Conservation (phyloP, 352 stramenopile genomes). For the Phytophthora quininea region DNA sequence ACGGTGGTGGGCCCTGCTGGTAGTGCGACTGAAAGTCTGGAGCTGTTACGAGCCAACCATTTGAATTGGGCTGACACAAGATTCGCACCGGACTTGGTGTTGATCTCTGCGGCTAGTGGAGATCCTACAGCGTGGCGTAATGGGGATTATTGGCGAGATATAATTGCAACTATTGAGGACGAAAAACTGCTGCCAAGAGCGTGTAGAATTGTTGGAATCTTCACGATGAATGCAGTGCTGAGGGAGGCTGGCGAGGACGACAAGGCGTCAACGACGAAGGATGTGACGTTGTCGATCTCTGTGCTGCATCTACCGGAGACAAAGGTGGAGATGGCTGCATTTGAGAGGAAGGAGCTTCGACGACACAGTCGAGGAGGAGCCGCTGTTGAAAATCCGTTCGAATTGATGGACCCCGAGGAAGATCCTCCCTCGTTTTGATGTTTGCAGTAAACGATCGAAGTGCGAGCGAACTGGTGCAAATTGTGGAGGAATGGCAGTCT, state of each 20-base stretch:
- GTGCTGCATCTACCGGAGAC: conserved; percentile 55
- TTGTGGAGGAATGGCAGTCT: conserved; percentile 47
- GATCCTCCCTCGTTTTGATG: conserved; percentile 54
- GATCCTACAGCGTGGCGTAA: conserved; percentile 34
- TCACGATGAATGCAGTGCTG: conserved; percentile 43
- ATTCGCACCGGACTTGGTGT: conserved; percentile 51
- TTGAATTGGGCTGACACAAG: conserved; percentile 32
- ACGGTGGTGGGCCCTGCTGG: conserved; percentile 34
- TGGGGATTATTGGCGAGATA: conserved; percentile 45
- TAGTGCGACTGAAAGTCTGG: conserved; percentile 34
- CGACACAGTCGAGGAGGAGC: conserved; percentile 36
- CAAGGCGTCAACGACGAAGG: background rate
- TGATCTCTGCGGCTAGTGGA: conserved; percentile 40
- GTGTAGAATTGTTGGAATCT: conserved; percentile 47
- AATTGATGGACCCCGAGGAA: background rate
- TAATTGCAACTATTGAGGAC: conserved; percentile 38
- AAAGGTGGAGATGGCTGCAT: conserved; percentile 44
- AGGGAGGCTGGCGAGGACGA: conserved; percentile 1
- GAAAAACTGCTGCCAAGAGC: conserved; percentile 43
- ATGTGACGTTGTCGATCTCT: conserved; percentile 44
- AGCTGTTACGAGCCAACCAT: conserved; percentile 43
- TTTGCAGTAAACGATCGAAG: conserved; percentile 63
- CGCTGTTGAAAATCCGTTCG: conserved; percentile 45
- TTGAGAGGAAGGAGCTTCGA: conserved; percentile 62
- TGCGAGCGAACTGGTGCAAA: conserved; percentile 41